phyloP scores from a whole-genome alignment of 176 grass and related monocot genomes.

The Triticum turgidum region DNA sequence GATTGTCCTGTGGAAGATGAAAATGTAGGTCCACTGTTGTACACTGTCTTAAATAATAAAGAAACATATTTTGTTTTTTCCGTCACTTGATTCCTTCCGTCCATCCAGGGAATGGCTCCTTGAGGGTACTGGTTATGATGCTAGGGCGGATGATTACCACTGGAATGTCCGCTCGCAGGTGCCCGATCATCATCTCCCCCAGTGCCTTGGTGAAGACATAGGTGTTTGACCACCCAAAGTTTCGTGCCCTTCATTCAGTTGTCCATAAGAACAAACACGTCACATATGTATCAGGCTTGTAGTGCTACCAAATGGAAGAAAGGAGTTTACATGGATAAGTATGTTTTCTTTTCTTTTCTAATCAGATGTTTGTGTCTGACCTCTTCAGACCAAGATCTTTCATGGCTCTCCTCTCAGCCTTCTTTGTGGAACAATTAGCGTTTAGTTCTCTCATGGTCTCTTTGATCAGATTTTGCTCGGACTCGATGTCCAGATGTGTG shows the following conservation, averaged over 20 bases:
- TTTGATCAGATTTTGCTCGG: slow-evolving; percentile 38
- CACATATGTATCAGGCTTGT: neutral
- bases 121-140: neutral
- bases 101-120: neutral
- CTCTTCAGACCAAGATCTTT: slow-evolving; percentile 60
- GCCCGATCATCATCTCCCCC: neutral
- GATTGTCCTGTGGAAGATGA: too few species aligned
- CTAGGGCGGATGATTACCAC: neutral
- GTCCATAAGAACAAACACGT: neutral
- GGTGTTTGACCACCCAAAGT: neutral
- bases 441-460: slow-evolving; percentile 29
- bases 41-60: neutral
- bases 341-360: neutral
- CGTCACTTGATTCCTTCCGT: neutral
- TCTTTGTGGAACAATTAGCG: neutral
- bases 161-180: neutral
- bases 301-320: too few species aligned
- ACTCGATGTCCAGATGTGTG: slow-evolving; percentile 37
- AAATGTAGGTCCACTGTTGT: neutral
- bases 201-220: neutral
- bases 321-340: too few species aligned
- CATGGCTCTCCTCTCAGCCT: slow-evolving; percentile 37
- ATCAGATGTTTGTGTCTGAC: slow-evolving; percentile 10
- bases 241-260: neutral
- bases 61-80: neutral